phyloP scores from a whole-genome alignment of 495 filamentous ascomycete genomes.

The Aspergillus affinis region DNA sequence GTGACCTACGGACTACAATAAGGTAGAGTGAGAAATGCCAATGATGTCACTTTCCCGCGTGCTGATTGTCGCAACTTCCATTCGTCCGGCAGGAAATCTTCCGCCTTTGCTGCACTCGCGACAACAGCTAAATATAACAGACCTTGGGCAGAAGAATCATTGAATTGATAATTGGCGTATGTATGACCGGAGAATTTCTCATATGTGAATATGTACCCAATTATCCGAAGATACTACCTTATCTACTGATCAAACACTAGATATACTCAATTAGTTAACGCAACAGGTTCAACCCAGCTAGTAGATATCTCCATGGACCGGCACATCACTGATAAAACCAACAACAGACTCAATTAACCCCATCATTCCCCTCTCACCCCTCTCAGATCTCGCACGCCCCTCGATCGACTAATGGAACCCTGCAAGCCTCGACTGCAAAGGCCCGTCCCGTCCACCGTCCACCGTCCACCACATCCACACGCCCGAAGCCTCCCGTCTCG shows the following conservation, averaged over 20 bases:
- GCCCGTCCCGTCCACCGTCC: constrained; percentile 11
- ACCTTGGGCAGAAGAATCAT: too few relatives aligned
- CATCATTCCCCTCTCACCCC: not conserved
- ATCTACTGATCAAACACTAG: not conserved
- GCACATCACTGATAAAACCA: too few relatives aligned
- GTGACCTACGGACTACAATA: too few relatives aligned
- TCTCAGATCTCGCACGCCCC: too few relatives aligned
- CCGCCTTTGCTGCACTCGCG: not conserved
- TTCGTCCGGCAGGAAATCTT: constrained; percentile 4
- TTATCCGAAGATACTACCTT: not conserved
- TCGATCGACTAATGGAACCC: not conserved
- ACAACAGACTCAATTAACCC: not conserved
- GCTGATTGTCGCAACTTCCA: not conserved
- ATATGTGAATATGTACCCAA: not conserved
- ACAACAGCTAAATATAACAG: not conserved
- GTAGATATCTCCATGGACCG: too few relatives aligned
- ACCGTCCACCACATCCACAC: constrained; percentile 14
- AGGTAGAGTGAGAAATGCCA: too few relatives aligned
- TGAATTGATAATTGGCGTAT: not conserved
- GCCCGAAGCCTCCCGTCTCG: constrained; percentile 12
- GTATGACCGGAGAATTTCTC: not conserved
- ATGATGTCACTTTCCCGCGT: not conserved
- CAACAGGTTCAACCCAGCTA: too few relatives aligned
- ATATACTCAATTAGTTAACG: too few relatives aligned
- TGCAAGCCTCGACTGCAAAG: constrained; percentile 6